Percentiles rank a stretch among this genome's conserved stretches.
Evolutionary conservation across 1,284 basidiomycete species (phyloP).

Genomic region (Pseudozyma thailandica): DNA sequence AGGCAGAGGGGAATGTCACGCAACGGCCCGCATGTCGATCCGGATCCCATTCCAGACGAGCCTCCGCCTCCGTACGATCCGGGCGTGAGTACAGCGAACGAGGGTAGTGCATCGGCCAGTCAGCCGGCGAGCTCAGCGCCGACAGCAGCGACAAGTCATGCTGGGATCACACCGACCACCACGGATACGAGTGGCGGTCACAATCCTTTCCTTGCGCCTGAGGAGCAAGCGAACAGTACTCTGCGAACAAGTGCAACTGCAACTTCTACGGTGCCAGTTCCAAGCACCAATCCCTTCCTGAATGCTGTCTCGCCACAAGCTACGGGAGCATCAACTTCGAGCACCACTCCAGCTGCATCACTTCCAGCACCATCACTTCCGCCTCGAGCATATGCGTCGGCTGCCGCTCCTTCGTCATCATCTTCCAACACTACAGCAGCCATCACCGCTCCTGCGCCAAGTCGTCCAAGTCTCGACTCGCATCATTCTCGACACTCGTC

Average conservation of each 20-base stretch:
- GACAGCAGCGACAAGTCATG: too few relatives aligned
- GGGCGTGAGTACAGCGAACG: neutral
- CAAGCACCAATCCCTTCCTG: slow-evolving; percentile 32
- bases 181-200: neutral
- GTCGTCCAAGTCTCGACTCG: slow-evolving; percentile 30
- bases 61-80: slow-evolving; percentile 48
- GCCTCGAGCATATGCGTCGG: slow-evolving; percentile 14
- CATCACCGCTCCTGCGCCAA: neutral
- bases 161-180: too few relatives aligned
- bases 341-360: neutral
- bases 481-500: slow-evolving; percentile 35
- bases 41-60: slow-evolving; percentile 32
- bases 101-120: neutral
- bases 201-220: slow-evolving; percentile 31
- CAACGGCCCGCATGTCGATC: slow-evolving; percentile 25
- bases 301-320: slow-evolving; percentile 11
- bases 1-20: slow-evolving; percentile 14
- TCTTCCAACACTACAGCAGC: neutral
- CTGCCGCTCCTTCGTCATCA: slow-evolving; percentile 8
- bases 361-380: slow-evolving; percentile 19
- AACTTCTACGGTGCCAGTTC: neutral
- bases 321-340: slow-evolving; percentile 3
- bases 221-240: slow-evolving; percentile 8
- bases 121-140: slow-evolving; percentile 1
- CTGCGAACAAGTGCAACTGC: neutral